Conservation (phyloP, 306 rosid species). For the Clitoria ternatea region DNA sequence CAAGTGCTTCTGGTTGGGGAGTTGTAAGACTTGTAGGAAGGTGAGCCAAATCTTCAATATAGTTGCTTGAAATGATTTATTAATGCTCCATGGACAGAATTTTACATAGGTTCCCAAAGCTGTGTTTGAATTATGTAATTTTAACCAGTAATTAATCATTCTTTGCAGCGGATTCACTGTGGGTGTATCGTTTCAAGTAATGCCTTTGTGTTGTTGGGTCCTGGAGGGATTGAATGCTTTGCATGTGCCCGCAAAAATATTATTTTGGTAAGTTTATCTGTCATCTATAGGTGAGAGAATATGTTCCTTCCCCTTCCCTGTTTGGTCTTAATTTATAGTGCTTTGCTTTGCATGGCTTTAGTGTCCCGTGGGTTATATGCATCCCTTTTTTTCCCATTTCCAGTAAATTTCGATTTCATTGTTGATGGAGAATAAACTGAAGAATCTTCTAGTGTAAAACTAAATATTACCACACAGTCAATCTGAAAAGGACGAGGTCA, state of each 20-base stretch:
- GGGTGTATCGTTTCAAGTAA: conserved; percentile 89
- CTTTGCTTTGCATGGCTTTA: conserved; percentile 10
- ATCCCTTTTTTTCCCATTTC: neutral
- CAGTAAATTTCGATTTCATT: neutral
- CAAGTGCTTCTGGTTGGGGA: conserved; percentile 89
- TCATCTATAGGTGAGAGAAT: neutral
- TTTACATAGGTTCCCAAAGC: neutral
- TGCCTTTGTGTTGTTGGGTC: conserved; percentile 80
- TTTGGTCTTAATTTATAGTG: neutral
- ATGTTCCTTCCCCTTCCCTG: conserved; percentile 1
- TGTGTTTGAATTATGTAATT: conserved; percentile 12
- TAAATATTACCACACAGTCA: conserved; percentile 8
- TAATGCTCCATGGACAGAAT: neutral
- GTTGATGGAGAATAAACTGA: neutral
- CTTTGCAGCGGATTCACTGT: conserved; percentile 89
- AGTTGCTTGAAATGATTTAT: conserved; percentile 2
- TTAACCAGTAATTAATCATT: conserved; percentile 28
- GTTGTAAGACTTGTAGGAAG: conserved; percentile 93
- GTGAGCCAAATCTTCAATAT: conserved; percentile 40
- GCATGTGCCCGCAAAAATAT: conserved; percentile 79
- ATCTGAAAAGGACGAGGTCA: conserved; percentile 9
- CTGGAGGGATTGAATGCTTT: conserved; percentile 95
- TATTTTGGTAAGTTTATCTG: conserved; percentile 58
- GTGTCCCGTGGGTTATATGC: conserved; percentile 4
- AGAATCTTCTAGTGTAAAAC: conserved; percentile 1